These are phyloP conservation scores for Trichosporon sp. DNA, from an alignment of 1,284 basidiomycete genomes.

Conservation along the genomic window DNA sequence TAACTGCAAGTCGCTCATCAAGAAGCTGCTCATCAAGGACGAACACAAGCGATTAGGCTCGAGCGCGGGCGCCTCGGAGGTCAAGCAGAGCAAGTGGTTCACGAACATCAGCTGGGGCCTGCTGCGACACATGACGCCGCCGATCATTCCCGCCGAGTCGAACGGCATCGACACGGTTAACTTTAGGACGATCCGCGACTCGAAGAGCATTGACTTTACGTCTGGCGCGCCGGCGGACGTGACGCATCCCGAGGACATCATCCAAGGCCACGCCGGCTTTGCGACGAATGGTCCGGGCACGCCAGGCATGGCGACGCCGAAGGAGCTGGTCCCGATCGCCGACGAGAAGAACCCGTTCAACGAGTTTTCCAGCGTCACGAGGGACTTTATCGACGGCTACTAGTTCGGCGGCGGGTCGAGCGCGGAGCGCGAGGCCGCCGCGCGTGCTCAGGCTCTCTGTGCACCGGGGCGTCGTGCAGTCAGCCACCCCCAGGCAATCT, in stretches of 20 bases:
- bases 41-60: constrained; percentile 84
- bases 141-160: constrained; percentile 77
- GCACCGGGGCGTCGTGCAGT: too few species aligned
- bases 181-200: constrained; percentile 85
- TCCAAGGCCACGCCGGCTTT: constrained; percentile 46
- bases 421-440: background rate
- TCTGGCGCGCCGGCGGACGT: background rate
- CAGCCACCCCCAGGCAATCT: too few species aligned
- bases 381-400: constrained; percentile 53
- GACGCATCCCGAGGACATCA: constrained; percentile 29
- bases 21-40: constrained; percentile 86
- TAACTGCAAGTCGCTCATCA: constrained; percentile 79
- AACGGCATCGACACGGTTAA: constrained; percentile 83
- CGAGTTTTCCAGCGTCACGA: constrained; percentile 78
- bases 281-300: constrained; percentile 49
- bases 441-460: too few species aligned
- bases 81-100: constrained; percentile 99
- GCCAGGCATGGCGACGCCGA: constrained; percentile 51
- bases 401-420: background rate
- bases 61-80: constrained; percentile 90
- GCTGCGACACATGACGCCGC: constrained; percentile 84
- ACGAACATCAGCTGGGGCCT: constrained; percentile 92
- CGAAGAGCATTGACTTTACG: constrained; percentile 81
- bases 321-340: constrained; percentile 33
- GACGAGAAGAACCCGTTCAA: constrained; percentile 62